A percentile compares a stretch with the other conserved stretches of the same genome.
Evolutionary conservation across 208 protist genomes (phyloP).

Genomic region (Leishmania amazonensis): DNA sequence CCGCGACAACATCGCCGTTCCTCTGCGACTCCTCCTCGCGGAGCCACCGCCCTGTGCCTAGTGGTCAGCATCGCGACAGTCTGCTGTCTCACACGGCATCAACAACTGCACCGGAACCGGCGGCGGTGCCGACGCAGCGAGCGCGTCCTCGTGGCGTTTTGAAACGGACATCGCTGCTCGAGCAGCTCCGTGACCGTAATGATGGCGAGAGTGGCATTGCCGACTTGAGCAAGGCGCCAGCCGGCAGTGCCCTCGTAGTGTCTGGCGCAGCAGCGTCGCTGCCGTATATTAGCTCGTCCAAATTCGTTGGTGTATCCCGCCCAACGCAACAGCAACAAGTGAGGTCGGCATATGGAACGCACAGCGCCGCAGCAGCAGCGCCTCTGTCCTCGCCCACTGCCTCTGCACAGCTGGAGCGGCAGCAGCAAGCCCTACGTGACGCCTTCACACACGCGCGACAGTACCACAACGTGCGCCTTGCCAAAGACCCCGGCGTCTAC

Average conservation of each 20-base stretch:
- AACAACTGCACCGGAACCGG: neutral
- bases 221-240: neutral
- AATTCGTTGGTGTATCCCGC: neutral
- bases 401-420: neutral
- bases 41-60: neutral
- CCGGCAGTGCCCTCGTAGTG: neutral
- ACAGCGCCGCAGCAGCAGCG: constrained; percentile 2
- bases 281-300: neutral
- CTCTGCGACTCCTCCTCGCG: constrained; percentile 2
- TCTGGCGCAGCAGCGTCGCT: neutral
- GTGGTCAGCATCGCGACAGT: neutral
- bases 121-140: neutral
- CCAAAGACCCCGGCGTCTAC: constrained; percentile 59
- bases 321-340: neutral
- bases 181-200: constrained; percentile 11
- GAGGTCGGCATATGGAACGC: neutral
- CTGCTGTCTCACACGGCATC: neutral
- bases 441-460: constrained; percentile 34
- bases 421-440: constrained; percentile 27
- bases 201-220: neutral
- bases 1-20: neutral
- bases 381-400: neutral
- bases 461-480: constrained; percentile 50
- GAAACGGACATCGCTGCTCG: constrained; percentile 19
- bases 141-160: neutral